A percentile compares a stretch with the other conserved stretches of the same genome.
These are phyloP conservation scores for Pinus albicaulis DNA, from an alignment of 75 land plant species.

Conservation along the genomic window DNA sequence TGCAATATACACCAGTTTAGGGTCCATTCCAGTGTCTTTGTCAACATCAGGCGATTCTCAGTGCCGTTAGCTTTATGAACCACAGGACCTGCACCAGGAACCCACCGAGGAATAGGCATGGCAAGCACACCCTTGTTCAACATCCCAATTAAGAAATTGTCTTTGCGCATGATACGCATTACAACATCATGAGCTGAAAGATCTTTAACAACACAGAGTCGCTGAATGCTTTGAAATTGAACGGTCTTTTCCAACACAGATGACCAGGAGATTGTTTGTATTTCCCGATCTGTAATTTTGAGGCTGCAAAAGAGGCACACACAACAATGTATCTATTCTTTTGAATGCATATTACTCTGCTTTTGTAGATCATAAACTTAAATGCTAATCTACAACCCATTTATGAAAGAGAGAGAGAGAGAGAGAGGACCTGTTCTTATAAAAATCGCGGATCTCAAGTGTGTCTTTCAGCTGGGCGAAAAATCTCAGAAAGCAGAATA, in stretches of 20 bases:
- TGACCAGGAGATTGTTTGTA: constrained; percentile 90
- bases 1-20: constrained; percentile 97
- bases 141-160: constrained; percentile 97
- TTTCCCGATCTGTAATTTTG: constrained; percentile 77
- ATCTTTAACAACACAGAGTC: constrained; percentile 79
- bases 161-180: constrained; percentile 98
- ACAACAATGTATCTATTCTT: neutral
- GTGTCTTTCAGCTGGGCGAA: constrained; percentile 89
- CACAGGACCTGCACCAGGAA: constrained; percentile 92
- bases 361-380: neutral
- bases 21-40: constrained; percentile 93
- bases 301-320: constrained; percentile 52
- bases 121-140: constrained; percentile 93
- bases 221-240: constrained; percentile 58
- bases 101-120: constrained; percentile 75
- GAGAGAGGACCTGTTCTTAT: constrained; percentile 54
- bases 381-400: neutral
- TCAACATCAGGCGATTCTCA: constrained; percentile 56
- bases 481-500: constrained; percentile 87
- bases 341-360: neutral
- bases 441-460: constrained; percentile 78
- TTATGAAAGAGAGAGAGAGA: no score
- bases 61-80: constrained; percentile 39
- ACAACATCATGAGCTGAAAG: constrained; percentile 93
- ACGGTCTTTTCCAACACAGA: constrained; percentile 80